Evolutionary conservation across 768 basidiomycete species (phyloP).

Genomic region (Heimioporus sp.): DNA sequence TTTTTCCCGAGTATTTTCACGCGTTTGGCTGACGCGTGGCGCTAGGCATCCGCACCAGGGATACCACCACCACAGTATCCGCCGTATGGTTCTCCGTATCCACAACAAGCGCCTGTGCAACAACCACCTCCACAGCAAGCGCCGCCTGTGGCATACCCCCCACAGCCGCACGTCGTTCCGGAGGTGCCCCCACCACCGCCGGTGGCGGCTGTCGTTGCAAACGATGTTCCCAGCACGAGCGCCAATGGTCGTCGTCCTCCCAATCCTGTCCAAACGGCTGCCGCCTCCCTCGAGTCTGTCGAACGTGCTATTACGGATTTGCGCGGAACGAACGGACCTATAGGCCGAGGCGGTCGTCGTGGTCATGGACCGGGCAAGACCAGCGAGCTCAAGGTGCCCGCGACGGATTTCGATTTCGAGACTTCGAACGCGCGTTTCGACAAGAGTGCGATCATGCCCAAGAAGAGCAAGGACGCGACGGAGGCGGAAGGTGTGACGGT

Average conservation of each 20-base stretch:
- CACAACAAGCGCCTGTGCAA: constrained; percentile 30
- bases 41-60: constrained; percentile 50
- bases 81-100: constrained; percentile 31
- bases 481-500: constrained; percentile 32
- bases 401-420: constrained; percentile 81
- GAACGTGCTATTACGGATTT: constrained; percentile 55
- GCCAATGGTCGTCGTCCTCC: constrained; percentile 31
- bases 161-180: constrained; percentile 23
- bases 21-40: constrained; percentile 11
- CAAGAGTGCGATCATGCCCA: constrained; percentile 55
- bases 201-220: constrained; percentile 16
- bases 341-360: constrained; percentile 41
- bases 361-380: constrained; percentile 31
- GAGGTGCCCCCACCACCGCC: constrained; percentile 26
- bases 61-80: constrained; percentile 30
- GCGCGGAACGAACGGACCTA: constrained; percentile 36
- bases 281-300: constrained; percentile 72
- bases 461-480: constrained; percentile 28
- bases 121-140: constrained; percentile 31
- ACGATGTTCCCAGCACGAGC: constrained; percentile 25
- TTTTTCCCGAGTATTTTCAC: not conserved
- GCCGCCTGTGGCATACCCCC: constrained; percentile 26
- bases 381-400: constrained; percentile 54
- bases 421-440: constrained; percentile 78
- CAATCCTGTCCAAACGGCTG: constrained; percentile 66